These are phyloP conservation scores for Orbilia blumenaviensis DNA, from an alignment of 2,329 filamentous ascomycete species.

Conservation along the genomic window DNA sequence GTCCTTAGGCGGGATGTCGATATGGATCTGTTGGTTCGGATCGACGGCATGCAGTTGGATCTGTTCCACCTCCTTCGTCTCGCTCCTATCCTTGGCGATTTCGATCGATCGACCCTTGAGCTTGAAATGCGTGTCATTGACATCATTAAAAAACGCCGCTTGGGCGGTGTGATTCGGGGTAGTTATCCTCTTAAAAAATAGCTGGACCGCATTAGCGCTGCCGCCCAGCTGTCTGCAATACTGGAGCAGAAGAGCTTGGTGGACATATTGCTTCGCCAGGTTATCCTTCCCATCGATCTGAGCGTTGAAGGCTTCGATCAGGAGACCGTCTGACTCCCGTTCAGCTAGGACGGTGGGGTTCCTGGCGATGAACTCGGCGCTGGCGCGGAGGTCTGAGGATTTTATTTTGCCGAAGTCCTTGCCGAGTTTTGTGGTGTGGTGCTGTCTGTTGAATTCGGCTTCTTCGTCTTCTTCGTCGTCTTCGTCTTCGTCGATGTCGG, in stretches of 20 bases:
- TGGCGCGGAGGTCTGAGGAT: conserved; percentile 75
- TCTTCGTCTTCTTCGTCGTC: conserved; percentile 64
- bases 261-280: conserved; percentile 85
- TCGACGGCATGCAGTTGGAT: conserved; percentile 98
- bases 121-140: conserved; percentile 82
- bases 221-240: conserved; percentile 88
- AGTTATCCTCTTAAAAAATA: conserved; percentile 96
- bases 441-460: conserved; percentile 74
- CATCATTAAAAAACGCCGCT: conserved; percentile 90
- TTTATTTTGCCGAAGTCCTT: conserved; percentile 83
- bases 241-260: conserved; percentile 89
- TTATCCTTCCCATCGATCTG: conserved; percentile 79
- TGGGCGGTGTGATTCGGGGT: conserved; percentile 88
- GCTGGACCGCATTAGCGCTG: conserved; percentile 77
- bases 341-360: conserved; percentile 83
- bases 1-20: conserved; percentile 76
- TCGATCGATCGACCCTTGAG: conserved; percentile 81
- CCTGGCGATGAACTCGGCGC: conserved; percentile 78
- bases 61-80: conserved; percentile 77
- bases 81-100: conserved; percentile 71
- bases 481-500: conserved; percentile 68
- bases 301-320: conserved; percentile 90
- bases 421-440: conserved; percentile 79
- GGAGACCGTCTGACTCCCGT: conserved; percentile 86
- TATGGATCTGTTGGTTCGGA: conserved; percentile 89